These are phyloP conservation scores for Colletotrichum sp. DNA, from an alignment of 2,329 filamentous ascomycete genomes.

Conservation along the genomic window DNA sequence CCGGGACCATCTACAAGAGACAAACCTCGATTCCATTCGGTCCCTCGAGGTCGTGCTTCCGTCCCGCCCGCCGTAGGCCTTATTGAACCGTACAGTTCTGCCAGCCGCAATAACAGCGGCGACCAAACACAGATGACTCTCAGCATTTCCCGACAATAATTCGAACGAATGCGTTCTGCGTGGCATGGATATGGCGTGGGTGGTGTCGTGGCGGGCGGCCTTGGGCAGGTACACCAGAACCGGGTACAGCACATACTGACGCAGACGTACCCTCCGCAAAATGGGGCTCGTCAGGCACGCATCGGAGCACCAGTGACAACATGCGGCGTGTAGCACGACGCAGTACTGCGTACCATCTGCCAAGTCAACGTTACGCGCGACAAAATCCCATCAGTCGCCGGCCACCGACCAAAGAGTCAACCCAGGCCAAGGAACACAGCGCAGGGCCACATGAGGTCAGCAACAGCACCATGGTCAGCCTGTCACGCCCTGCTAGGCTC, in stretches of 20 bases:
- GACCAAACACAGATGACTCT: background rate
- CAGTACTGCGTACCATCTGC: background rate
- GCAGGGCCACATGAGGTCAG: background rate
- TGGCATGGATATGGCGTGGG: background rate
- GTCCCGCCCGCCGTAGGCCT: background rate
- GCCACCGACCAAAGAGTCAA: background rate
- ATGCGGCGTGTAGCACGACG: background rate
- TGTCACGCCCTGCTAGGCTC: background rate
- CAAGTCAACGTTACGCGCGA: slow-evolving; percentile 4
- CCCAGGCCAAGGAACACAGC: background rate
- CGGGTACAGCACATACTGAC: background rate
- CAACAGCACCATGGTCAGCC: background rate
- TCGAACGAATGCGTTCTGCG: background rate
- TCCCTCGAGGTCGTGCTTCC: background rate
- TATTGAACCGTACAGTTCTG: background rate
- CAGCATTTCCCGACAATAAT: background rate
- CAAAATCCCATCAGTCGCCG: slow-evolving; percentile 4
- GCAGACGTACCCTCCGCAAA: background rate
- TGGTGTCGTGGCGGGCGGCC: background rate
- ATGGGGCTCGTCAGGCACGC: slow-evolving; percentile 4
- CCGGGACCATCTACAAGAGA: background rate
- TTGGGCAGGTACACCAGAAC: background rate
- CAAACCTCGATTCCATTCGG: background rate
- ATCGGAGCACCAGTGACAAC: background rate
- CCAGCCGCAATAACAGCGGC: background rate